Conservation (phyloP, 2,329 filamentous ascomycete species). For the Microsporum ferrugineum region DNA sequence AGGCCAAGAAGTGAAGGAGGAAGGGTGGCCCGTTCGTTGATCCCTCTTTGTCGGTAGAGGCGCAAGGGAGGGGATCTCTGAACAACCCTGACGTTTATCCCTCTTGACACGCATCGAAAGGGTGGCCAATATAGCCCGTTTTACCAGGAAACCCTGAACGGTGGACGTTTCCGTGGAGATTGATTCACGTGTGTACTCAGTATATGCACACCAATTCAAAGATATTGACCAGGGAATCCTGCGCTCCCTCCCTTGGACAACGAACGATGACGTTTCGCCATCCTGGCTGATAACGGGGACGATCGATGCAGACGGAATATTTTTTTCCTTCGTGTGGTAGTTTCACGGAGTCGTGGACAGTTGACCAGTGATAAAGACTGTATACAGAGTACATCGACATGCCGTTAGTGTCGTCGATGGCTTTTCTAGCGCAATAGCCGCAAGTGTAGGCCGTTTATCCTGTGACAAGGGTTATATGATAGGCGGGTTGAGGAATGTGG, state of each 20-base stretch:
- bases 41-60: neutral
- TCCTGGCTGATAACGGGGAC: neutral
- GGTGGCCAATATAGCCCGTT: too few species aligned
- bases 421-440: neutral
- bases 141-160: neutral
- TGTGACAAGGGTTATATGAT: neutral
- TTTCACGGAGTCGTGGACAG: neutral
- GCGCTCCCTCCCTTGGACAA: neutral
- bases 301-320: neutral
- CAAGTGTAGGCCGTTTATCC: neutral
- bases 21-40: neutral
- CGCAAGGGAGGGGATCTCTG: neutral
- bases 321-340: neutral
- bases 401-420: neutral
- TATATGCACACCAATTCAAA: neutral
- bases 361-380: neutral
- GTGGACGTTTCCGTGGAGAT: neutral
- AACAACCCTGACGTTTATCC: neutral
- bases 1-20: neutral
- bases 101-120: neutral
- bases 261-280: conserved; percentile 3
- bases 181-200: neutral
- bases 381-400: too few species aligned
- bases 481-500: neutral
- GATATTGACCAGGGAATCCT: neutral